A percentile compares a stretch with the other conserved stretches of the same genome.
phyloP scores from a whole-genome alignment of 371 early-diverging fungal genomes.

The Mucor irregularis region DNA sequence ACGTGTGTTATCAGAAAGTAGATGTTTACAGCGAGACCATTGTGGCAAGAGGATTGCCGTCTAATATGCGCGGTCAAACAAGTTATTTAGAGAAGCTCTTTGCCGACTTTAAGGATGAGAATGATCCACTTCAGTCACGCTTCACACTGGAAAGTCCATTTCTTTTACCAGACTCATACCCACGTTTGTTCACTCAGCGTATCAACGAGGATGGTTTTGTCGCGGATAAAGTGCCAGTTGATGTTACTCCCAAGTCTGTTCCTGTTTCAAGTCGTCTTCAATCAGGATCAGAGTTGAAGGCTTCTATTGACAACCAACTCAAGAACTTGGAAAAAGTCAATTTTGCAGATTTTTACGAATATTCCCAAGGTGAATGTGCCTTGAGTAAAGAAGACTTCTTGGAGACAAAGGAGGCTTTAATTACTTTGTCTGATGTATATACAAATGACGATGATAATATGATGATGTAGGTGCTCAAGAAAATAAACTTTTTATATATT shows the following conservation, averaged over 20 bases:
- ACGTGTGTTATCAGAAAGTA: slow-evolving; percentile 1
- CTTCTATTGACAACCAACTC: slow-evolving; percentile 35
- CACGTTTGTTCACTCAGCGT: slow-evolving; percentile 28
- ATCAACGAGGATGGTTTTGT: slow-evolving; percentile 4
- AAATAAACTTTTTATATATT: neutral
- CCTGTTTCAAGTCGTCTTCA: slow-evolving; percentile 47
- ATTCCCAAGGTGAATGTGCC: slow-evolving; percentile 43
- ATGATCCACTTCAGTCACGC: slow-evolving; percentile 21
- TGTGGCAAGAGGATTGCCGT: slow-evolving; percentile 36
- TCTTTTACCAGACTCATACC: slow-evolving; percentile 44
- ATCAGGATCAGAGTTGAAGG: slow-evolving; percentile 38
- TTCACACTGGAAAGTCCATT: slow-evolving; percentile 22
- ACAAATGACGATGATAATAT: slow-evolving; percentile 22
- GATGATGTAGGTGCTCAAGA: slow-evolving; percentile 4
- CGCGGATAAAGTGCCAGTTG: neutral
- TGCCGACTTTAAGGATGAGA: slow-evolving; percentile 12
- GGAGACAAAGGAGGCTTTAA: slow-evolving; percentile 50
- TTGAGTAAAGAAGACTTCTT: slow-evolving; percentile 45
- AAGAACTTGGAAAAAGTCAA: slow-evolving; percentile 32
- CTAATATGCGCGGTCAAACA: slow-evolving; percentile 2
- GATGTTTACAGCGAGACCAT: slow-evolving; percentile 34
- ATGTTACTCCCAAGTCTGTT: slow-evolving; percentile 4
- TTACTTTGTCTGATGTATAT: slow-evolving; percentile 51
- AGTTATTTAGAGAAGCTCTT: slow-evolving; percentile 12
- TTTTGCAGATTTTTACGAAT: slow-evolving; percentile 47